Conservation (phyloP, 176 grass and related monocot species). For the Juncus effusus region DNA sequence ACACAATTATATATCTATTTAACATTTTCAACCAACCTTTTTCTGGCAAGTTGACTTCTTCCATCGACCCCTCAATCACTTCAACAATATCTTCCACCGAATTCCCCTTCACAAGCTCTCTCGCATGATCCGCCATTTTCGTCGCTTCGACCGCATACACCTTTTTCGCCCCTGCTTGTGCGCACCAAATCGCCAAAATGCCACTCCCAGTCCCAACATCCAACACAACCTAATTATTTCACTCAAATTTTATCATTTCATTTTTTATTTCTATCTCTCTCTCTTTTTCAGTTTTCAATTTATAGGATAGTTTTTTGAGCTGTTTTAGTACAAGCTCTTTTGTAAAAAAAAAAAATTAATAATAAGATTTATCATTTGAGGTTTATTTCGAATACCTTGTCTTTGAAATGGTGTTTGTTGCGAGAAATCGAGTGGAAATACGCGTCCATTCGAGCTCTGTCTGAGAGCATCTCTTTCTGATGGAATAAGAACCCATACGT, state of each 20-base stretch:
- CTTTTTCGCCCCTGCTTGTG: conserved; percentile 87
- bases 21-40: conserved; percentile 46
- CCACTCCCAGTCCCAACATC: conserved; percentile 96
- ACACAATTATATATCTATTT: too few species aligned
- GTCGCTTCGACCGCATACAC: conserved; percentile 95
- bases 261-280: not conserved
- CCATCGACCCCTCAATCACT: conserved; percentile 90
- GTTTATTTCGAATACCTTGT: conserved; percentile 40
- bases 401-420: conserved; percentile 78
- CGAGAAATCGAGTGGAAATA: conserved; percentile 83
- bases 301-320: not conserved
- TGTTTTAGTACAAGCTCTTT: not conserved
- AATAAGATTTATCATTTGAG: not conserved
- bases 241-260: conserved; percentile 22
- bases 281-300: not conserved
- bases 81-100: conserved; percentile 59
- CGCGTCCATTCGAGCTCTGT: conserved; percentile 90
- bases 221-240: conserved; percentile 54
- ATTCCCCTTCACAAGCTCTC: conserved; percentile 75
- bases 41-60: conserved; percentile 70
- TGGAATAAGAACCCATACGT: conserved; percentile 90
- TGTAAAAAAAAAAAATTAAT: not conserved
- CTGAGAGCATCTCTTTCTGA: conserved; percentile 99
- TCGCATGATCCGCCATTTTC: conserved; percentile 90
- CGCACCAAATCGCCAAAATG: conserved; percentile 94